phyloP scores from a whole-genome alignment of 257 asterid genomes.

The Solanum raphanifolium region DNA sequence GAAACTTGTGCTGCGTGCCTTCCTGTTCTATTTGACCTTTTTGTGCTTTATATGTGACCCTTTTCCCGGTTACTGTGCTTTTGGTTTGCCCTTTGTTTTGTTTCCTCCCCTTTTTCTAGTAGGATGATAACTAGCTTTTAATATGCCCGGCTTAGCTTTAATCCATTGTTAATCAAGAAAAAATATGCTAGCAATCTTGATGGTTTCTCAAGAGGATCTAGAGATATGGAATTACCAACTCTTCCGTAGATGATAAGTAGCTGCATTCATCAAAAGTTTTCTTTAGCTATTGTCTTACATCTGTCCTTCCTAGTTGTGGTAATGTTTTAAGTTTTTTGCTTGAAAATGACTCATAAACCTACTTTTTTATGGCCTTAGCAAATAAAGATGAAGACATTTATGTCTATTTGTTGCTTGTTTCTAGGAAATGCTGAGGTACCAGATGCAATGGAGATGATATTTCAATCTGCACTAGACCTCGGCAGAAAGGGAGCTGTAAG shows the following conservation, averaged over 20 bases:
- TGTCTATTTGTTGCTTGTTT: background rate
- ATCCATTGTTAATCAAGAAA: background rate
- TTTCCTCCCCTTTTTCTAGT: background rate
- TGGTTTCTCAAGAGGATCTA: background rate
- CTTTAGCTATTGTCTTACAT: background rate
- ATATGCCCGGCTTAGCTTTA: background rate
- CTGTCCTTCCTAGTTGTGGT: background rate
- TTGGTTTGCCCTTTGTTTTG: background rate
- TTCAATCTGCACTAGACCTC: slow-evolving; percentile 65
- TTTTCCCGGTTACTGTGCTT: background rate
- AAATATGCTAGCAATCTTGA: background rate
- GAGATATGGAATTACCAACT: background rate
- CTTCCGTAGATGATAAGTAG: background rate
- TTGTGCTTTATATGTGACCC: background rate
- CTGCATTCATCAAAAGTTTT: background rate
- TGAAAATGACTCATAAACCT: background rate
- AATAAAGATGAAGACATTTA: background rate
- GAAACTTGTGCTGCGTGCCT: background rate
- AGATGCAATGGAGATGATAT: slow-evolving; percentile 83
- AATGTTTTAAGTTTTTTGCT: background rate
- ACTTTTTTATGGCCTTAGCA: background rate
- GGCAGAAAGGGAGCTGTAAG: slow-evolving; percentile 83
- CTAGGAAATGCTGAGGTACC: slow-evolving; percentile 79
- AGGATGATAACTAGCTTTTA: background rate
- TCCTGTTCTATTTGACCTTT: background rate